Conservation (phyloP, 2,329 filamentous ascomycete genomes). For the Gaeumannomyces sp. region DNA sequence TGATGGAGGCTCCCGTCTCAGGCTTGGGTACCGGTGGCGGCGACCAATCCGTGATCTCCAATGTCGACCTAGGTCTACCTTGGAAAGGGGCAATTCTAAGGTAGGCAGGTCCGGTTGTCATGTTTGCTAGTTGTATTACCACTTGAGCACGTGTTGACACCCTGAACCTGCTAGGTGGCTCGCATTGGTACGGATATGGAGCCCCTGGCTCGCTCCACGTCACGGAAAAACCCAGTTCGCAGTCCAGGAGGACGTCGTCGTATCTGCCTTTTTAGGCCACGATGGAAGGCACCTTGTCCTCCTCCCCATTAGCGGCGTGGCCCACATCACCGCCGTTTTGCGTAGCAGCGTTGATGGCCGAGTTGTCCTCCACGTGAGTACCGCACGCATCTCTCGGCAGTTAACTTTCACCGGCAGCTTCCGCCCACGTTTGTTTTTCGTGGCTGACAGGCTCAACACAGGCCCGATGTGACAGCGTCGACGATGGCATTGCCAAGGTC, state of each 20-base stretch:
- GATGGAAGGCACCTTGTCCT: slow-evolving; percentile 72
- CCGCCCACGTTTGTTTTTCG: not conserved
- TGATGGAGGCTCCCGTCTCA: slow-evolving; percentile 50
- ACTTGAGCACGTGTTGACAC: slow-evolving; percentile 13
- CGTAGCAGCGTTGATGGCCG: slow-evolving; percentile 58
- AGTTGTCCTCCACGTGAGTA: slow-evolving; percentile 59
- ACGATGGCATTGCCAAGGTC: slow-evolving; percentile 51
- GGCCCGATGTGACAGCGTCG: slow-evolving; percentile 60
- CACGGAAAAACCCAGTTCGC: slow-evolving; percentile 65
- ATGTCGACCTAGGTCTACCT: slow-evolving; percentile 56
- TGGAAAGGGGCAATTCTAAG: slow-evolving; percentile 46
- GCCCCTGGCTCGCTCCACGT: slow-evolving; percentile 81
- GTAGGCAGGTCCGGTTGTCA: slow-evolving; percentile 27
- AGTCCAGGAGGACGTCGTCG: slow-evolving; percentile 69
- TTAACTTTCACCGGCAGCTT: too few relatives aligned
- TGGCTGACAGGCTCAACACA: slow-evolving; percentile 19
- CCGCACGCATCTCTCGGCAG: not conserved
- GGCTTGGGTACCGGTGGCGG: slow-evolving; percentile 50
- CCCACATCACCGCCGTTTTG: slow-evolving; percentile 65
- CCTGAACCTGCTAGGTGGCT: slow-evolving; percentile 57
- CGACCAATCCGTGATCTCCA: slow-evolving; percentile 50
- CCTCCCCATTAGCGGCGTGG: slow-evolving; percentile 68
- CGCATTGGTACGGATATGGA: slow-evolving; percentile 70
- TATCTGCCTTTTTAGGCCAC: slow-evolving; percentile 69
- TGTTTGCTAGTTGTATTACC: not conserved